Percentiles rank a stretch among this genome's conserved stretches.
Conservation (phyloP, 495 filamentous ascomycete species). For the Astrothelium subdiscretum region DNA sequence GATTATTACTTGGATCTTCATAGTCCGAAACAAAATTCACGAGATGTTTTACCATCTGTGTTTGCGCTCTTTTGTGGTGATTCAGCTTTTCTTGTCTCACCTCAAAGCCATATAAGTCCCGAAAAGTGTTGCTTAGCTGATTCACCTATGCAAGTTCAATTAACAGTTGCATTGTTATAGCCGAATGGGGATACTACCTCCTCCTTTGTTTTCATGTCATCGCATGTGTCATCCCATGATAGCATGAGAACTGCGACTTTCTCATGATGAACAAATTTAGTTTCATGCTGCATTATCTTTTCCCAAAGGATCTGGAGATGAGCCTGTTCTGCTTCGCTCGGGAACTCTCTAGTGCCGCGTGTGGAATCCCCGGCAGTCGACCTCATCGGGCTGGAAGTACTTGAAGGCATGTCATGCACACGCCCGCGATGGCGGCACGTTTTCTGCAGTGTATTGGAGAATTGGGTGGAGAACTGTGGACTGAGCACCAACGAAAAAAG, state of each 20-base stretch:
- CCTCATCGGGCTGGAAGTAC: not conserved
- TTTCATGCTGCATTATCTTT: not conserved
- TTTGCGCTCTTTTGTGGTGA: not conserved
- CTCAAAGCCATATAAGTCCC: not conserved
- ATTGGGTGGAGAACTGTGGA: not conserved
- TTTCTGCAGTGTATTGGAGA: not conserved
- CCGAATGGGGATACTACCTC: not conserved
- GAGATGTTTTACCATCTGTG: not conserved
- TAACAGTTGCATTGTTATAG: not conserved
- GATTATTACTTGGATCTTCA: not conserved
- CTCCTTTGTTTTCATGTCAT: not conserved
- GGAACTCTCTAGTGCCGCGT: not conserved
- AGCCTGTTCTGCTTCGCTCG: not conserved
- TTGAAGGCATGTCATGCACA: not conserved
- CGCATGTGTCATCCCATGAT: not conserved
- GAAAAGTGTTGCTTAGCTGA: not conserved
- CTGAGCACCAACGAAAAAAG: not conserved
- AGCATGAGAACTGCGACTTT: not conserved
- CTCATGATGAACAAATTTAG: not conserved
- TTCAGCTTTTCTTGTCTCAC: not conserved
- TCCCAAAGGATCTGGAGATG: conserved; percentile 2
- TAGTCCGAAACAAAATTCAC: conserved; percentile 6
- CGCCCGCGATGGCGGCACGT: not conserved
- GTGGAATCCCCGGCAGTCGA: not conserved
- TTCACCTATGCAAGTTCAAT: not conserved